Conservation (phyloP, 345 rosid genomes). For the Eucalyptus sp. region DNA sequence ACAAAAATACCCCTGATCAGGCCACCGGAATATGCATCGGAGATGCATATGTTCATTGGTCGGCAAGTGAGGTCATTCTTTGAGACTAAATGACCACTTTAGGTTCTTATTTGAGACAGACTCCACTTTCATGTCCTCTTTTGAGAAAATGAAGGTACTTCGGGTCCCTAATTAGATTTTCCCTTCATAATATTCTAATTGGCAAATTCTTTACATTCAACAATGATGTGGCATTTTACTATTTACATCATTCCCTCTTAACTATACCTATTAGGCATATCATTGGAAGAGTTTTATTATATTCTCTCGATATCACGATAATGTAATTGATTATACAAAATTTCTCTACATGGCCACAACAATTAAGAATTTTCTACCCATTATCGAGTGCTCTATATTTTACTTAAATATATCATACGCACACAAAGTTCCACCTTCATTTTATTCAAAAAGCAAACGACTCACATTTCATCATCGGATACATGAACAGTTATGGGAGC, state of each 20-base stretch:
- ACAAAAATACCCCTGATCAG: too few relatives aligned
- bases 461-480: too few relatives aligned
- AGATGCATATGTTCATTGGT: too few relatives aligned
- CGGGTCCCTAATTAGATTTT: too few relatives aligned
- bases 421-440: background rate
- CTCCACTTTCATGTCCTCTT: too few relatives aligned
- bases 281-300: background rate
- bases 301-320: background rate
- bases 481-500: background rate
- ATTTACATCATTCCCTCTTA: background rate
- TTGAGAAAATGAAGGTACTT: too few relatives aligned
- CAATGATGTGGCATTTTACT: background rate
- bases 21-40: too few relatives aligned
- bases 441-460: background rate
- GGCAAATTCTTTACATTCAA: background rate
- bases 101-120: too few relatives aligned
- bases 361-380: background rate
- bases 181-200: background rate
- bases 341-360: background rate
- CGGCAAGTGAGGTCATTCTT: too few relatives aligned
- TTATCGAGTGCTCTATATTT: background rate
- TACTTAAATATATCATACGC: background rate
- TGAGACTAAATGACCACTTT: too few relatives aligned
- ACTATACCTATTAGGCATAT: background rate
- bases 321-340: background rate